Evolutionary conservation across 2,329 filamentous ascomycete species (phyloP), one percentile per base, ranked within the genome.

Genomic region (Beauveria medogensis): DNA sequence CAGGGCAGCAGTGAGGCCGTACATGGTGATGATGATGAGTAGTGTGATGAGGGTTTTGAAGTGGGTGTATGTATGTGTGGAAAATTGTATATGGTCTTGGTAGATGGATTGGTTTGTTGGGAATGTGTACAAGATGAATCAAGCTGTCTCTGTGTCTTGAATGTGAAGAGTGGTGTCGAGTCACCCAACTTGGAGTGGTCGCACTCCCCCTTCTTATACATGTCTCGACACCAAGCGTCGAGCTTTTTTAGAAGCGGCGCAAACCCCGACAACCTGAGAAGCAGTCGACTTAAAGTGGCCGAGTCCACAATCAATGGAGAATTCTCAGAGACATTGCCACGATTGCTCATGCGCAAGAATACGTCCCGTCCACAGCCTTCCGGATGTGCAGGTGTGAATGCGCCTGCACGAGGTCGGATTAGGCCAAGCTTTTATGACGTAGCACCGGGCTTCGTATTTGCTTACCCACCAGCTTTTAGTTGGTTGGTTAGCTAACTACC

Each of bases 1-100:
- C 63, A 70, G 59, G 44, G 69, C 50, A 28, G 66, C 55, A 18
- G 63, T 60, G 44, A 69, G 53, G 43, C 66, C 16, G 64, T 52
- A 59, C 55, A 66, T 41, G 64, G 68, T 68, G 28, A 44, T 34
- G 50, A 34, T 40, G 41, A 43, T 6, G 47, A 18, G 24, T 44
- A 34, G 48, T 41, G 26, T 34, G 28, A 10, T 46, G 59, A 10
- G 22, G 20, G 18, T n/a, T 20, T 28, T 48, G 46, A n/a, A 16
- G 43, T 30, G 47, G 14, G 18, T 50, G 26, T 18, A 12, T 28
- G 7, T 18, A 24, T 22, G 46, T 48, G 24, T 46, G 5, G 5
- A 46, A 46, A 20, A 3, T 9, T 30, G 50, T 37, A 52, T 52
- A 20, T 34, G 24, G 47, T 22, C 18, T 52, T 22, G 30, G 20